Percentiles rank a stretch among this genome's conserved stretches.
Evolutionary conservation across 768 basidiomycete genomes (phyloP).

Genomic region (Russula vinacea): DNA sequence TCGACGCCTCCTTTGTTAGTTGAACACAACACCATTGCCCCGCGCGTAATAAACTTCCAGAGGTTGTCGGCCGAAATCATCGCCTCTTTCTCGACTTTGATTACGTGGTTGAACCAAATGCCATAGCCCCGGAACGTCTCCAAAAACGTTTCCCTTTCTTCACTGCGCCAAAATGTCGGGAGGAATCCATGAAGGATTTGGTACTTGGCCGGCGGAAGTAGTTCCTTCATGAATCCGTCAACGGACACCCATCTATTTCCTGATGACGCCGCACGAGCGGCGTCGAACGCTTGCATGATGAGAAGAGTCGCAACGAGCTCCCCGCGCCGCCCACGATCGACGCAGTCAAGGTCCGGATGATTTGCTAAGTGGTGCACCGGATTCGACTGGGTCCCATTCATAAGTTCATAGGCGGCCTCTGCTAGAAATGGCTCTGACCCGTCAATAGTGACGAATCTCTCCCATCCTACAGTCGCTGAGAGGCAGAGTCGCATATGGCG

Average conservation of each 20-base stretch:
- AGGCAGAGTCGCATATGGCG: no score
- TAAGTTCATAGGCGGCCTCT: no score
- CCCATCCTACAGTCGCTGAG: no score
- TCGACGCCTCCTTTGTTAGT: no score
- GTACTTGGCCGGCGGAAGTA: neutral
- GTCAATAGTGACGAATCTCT: no score
- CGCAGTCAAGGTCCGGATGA: neutral
- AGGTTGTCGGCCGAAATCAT: neutral
- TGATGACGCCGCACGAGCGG: neutral
- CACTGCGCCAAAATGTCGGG: neutral
- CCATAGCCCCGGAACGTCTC: neutral
- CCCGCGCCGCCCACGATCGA: neutral
- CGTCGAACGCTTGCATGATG: neutral
- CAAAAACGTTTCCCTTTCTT: neutral
- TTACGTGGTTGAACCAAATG: slow-evolving; percentile 9
- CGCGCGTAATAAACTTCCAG: neutral
- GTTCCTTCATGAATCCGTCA: neutral
- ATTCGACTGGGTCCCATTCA: no score
- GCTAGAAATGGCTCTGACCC: no score
- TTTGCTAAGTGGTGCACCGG: neutral
- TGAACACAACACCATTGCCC: neutral
- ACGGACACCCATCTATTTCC: neutral
- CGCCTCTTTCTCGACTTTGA: neutral
- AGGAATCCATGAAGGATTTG: neutral
- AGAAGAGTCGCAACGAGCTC: neutral